Conservation (phyloP, 2,329 filamentous ascomycete species). For the Penicillium sp. region DNA sequence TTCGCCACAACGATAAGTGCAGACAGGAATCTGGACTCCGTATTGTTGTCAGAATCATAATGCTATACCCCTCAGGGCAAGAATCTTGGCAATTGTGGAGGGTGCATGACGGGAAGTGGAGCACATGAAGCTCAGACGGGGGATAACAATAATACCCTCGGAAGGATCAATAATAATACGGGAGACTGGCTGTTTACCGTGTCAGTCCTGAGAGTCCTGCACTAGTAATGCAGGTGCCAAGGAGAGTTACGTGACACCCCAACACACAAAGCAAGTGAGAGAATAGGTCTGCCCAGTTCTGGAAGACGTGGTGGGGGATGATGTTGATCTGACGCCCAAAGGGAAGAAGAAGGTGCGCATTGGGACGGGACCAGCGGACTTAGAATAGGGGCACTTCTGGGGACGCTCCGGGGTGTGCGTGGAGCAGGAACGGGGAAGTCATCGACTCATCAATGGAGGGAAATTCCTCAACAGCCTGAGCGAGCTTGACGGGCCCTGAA, state of each 20-base stretch:
- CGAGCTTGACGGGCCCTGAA: not conserved
- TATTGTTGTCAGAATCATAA: too few species aligned
- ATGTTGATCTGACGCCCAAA: constrained; percentile 7
- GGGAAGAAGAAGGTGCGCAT: not conserved
- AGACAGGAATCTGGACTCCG: not conserved
- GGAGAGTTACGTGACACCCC: too few species aligned
- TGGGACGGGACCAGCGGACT: not conserved
- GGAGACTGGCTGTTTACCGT: not conserved
- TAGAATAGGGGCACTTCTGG: not conserved
- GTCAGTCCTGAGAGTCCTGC: not conserved
- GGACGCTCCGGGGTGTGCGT: not conserved
- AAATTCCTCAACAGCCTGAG: too few species aligned
- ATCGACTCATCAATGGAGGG: not conserved
- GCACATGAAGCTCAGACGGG: not conserved
- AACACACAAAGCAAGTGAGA: not conserved
- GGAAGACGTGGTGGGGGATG: not conserved
- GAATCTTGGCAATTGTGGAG: not conserved
- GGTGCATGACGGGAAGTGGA: constrained; percentile 1
- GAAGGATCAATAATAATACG: not conserved
- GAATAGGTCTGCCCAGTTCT: not conserved
- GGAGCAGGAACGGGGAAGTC: not conserved
- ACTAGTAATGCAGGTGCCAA: constrained; percentile 20
- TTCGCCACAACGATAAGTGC: not conserved
- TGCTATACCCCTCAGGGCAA: not conserved
- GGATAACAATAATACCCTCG: not conserved